A percentile compares a stretch with the other conserved stretches of the same genome.
phyloP scores from a whole-genome alignment of 208 protist genomes.

The Wallacemonas rigidus region DNA sequence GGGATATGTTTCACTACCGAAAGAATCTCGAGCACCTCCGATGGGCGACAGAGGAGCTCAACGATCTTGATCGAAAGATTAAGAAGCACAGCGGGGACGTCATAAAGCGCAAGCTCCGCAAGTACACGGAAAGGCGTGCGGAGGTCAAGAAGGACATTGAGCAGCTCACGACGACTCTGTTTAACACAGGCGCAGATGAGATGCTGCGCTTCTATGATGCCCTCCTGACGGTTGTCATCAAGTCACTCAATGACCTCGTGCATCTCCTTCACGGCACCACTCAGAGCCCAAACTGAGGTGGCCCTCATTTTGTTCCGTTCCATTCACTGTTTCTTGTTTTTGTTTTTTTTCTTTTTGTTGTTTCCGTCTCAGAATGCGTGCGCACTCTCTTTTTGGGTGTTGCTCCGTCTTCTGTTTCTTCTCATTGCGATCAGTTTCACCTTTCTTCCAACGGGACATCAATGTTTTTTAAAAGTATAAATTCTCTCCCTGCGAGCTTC shows the following conservation, averaged over 20 bases:
- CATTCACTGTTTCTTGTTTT: neutral
- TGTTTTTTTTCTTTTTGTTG: slow-evolving; percentile 12
- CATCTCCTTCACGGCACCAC: slow-evolving; percentile 4
- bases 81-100: slow-evolving; percentile 3
- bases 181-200: neutral
- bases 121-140: slow-evolving; percentile 2
- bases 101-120: slow-evolving; percentile 14
- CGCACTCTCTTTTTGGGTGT: neutral
- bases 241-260: slow-evolving; percentile 3
- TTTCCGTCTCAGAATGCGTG: neutral
- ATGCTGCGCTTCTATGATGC: slow-evolving; percentile 23
- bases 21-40: slow-evolving; percentile 22
- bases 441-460: no score
- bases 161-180: neutral
- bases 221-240: neutral
- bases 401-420: no score
- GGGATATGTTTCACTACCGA: slow-evolving; percentile 18
- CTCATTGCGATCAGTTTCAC: no score
- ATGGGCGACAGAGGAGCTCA: slow-evolving; percentile 7
- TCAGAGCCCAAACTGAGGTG: neutral
- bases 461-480: no score
- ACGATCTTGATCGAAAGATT: slow-evolving; percentile 9
- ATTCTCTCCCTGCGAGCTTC: no score
- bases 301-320: neutral
- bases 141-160: neutral